Evolutionary conservation across 768 basidiomycete species (phyloP).

Genomic region (Mrakia blollopis): DNA sequence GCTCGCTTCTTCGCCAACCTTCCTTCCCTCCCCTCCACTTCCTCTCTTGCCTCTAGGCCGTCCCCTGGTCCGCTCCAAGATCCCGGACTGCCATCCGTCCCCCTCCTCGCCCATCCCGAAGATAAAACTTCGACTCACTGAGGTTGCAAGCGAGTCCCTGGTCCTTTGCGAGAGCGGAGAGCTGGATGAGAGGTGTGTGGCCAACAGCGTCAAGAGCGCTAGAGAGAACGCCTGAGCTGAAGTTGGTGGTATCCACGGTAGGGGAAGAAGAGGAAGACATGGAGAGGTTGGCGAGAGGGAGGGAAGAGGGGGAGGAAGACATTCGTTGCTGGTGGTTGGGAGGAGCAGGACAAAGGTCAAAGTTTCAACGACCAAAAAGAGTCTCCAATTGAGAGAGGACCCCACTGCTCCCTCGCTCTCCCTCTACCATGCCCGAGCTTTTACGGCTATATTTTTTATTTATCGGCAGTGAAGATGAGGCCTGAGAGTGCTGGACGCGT

Average conservation of each 20-base stretch:
- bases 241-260: conserved; percentile 24
- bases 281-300: background rate
- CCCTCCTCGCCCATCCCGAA: background rate
- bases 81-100: background rate
- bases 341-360: background rate
- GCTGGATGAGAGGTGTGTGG: conserved; percentile 80
- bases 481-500: too few relatives aligned
- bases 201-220: conserved; percentile 81
- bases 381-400: background rate
- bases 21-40: too few relatives aligned
- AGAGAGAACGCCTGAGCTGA: conserved; percentile 53
- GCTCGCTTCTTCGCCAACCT: too few relatives aligned
- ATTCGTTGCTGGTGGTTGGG: conserved; percentile 40
- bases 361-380: background rate
- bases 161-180: conserved; percentile 68
- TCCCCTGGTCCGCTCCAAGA: background rate
- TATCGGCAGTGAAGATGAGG: too few relatives aligned
- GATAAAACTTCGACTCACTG: conserved; percentile 51
- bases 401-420: too few relatives aligned
- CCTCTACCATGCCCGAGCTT: too few relatives aligned
- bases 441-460: too few relatives aligned
- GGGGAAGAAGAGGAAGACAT: background rate
- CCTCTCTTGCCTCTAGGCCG: too few relatives aligned
- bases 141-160: conserved; percentile 84
- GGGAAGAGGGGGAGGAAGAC: background rate